Conservation (phyloP, 2,329 filamentous ascomycete species). For the Ilyonectria robusta region DNA sequence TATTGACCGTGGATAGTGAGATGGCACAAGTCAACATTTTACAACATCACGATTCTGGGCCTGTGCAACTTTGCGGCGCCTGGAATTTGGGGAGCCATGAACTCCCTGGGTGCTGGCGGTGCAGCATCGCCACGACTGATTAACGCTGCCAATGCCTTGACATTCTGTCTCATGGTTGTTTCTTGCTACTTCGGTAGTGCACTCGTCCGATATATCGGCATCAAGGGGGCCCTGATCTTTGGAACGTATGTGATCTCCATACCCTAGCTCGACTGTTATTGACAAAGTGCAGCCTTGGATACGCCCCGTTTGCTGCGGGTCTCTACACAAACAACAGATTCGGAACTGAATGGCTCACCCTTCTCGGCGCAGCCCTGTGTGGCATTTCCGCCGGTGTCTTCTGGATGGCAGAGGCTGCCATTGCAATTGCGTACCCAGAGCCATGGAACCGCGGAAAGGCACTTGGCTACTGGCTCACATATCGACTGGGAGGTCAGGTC, state of each 20-base stretch:
- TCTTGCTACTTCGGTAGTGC: constrained; percentile 77
- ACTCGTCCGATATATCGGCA: constrained; percentile 77
- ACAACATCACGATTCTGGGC: constrained; percentile 80
- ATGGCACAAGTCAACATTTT: constrained; percentile 81
- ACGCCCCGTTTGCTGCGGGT: constrained; percentile 79
- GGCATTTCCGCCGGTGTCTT: constrained; percentile 80
- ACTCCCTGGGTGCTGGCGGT: constrained; percentile 79
- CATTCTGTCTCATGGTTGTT: constrained; percentile 80
- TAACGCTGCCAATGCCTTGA: constrained; percentile 79
- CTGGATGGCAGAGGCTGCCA: constrained; percentile 82
- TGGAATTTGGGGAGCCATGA: constrained; percentile 82
- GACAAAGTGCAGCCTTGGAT: constrained; percentile 66
- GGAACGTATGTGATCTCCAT: constrained; percentile 66
- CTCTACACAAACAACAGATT: constrained; percentile 81
- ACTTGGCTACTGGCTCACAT: constrained; percentile 77
- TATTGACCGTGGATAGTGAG: constrained; percentile 60
- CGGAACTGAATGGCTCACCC: constrained; percentile 76
- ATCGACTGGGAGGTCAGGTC: constrained; percentile 74
- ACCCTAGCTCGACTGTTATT: background rate
- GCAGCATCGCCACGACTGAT: constrained; percentile 75
- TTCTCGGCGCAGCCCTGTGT: constrained; percentile 78
- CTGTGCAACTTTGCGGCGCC: constrained; percentile 79
- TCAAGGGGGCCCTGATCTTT: constrained; percentile 79
- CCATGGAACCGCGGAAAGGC: constrained; percentile 76
- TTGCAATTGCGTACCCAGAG: constrained; percentile 80